A percentile compares a stretch with the other conserved stretches of the same genome.
Conservation (phyloP, 2,329 filamentous ascomycete genomes). For the Trichoderma koningiopsis region DNA sequence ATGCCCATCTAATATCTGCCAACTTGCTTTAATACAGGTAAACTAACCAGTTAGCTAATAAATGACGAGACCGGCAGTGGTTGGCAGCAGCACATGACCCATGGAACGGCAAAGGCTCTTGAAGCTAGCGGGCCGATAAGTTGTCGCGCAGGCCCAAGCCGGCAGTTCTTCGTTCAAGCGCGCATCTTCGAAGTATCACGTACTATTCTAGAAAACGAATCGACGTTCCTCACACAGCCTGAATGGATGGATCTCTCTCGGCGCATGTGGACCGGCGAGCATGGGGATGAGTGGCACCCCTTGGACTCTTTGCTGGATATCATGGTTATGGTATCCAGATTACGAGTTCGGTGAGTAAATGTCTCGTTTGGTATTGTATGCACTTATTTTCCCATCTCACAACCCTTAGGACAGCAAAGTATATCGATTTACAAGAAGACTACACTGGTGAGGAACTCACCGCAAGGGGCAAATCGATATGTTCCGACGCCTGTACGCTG, state of each 20-base stretch:
- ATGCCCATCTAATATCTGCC: fast-evolving
- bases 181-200: conserved; percentile 33
- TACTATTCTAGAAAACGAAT: conserved; percentile 33
- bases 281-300: not conserved
- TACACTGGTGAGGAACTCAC: not conserved
- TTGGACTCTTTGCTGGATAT: conserved; percentile 37
- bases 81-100: conserved; percentile 41
- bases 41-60: conserved; percentile 34
- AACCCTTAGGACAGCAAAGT: not conserved
- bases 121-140: conserved; percentile 35
- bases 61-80: conserved; percentile 37
- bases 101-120: conserved; percentile 39
- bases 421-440: conserved; percentile 9
- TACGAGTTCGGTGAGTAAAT: conserved; percentile 37
- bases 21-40: not conserved
- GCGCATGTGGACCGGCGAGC: conserved; percentile 8
- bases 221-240: conserved; percentile 31
- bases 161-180: conserved; percentile 37
- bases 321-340: conserved; percentile 36
- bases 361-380: not conserved
- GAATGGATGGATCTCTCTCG: conserved; percentile 29
- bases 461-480: conserved; percentile 2
- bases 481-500: conserved; percentile 6
- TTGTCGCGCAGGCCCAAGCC: conserved; percentile 31
- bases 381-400: not conserved